Evolutionary conservation across 1,139 yeast genomes (phyloP), one percentile per base, ranked within the genome.

Genomic region (Yamadazyma dushanensis): DNA sequence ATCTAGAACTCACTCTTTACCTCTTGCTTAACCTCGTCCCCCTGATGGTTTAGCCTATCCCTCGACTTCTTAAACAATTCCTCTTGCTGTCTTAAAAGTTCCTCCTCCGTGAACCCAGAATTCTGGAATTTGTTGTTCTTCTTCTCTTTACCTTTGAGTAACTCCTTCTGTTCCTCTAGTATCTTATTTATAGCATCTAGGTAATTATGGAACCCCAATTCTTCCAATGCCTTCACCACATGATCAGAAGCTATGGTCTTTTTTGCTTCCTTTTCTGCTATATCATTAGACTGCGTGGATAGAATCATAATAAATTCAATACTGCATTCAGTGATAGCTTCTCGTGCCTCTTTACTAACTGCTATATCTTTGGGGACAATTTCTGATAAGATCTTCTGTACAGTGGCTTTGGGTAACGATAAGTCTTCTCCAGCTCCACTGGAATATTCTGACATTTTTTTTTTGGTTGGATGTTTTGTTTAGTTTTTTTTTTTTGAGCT

Each of bases 181-280:
- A 88, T 90, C 47, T 83, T 83, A 55, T 86, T 85, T 35, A 92
- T 78, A 13, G 88, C 83, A 28, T 84, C 94, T 35, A 92, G 72
- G 57, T 92, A 92, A 45, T 85, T 89, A 36, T 75, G 76, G 60
- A 89, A 92, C 29, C 96, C 99, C 43, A 92, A 70, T 51, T 87
- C 96, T 45, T 80, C 83, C 34, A 92, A 69, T 1, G 98, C 97
- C 55, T 83, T 85, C 43, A 92, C 77, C 31, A 92, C 97, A 59
- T 92, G 99, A 56, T 92, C 98, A 2, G 96, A 84, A 1, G 97
- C 96, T 36, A 92, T 92, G 7, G 99, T 92, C 62, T 92, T 94
- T 61, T 92, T 92, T 35, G 95, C 83, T 56, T 92, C 98, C 52
- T 85, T 85, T 54, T 92, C 98, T 1, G 98, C 97, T 47, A 92